A percentile compares a stretch with the other conserved stretches of the same genome.
Evolutionary conservation across 257 asterid genomes (phyloP).

Genomic region (Rubia yunnanensis): DNA sequence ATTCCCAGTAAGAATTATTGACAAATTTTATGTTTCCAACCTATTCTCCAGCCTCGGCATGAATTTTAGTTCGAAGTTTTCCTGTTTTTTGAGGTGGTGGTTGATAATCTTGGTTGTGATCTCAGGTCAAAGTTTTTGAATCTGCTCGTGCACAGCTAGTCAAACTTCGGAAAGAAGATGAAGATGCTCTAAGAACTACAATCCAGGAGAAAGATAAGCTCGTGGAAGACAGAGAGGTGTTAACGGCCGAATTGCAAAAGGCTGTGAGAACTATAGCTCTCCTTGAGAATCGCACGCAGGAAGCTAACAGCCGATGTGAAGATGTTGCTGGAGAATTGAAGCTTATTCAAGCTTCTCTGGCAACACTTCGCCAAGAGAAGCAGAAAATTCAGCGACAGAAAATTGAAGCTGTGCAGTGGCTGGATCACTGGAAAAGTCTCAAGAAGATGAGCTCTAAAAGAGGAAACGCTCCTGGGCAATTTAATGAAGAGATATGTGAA

Average conservation of each 20-base stretch:
- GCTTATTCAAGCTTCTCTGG: constrained; percentile 47
- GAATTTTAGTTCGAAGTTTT: background rate
- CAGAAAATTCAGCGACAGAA: constrained; percentile 48
- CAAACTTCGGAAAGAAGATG: constrained; percentile 45
- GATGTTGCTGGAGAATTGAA: constrained; percentile 52
- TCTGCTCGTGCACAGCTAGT: constrained; percentile 45
- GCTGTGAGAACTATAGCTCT: constrained; percentile 49
- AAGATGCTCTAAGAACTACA: constrained; percentile 31
- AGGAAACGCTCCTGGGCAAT: constrained; percentile 12
- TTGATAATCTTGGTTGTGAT: constrained; percentile 2
- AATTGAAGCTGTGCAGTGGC: constrained; percentile 49
- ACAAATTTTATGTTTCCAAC: no score
- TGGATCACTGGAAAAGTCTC: constrained; percentile 47
- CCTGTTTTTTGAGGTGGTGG: background rate
- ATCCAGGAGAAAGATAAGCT: constrained; percentile 46
- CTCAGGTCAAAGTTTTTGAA: constrained; percentile 52
- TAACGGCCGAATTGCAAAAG: constrained; percentile 35
- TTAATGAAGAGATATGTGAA: constrained; percentile 21
- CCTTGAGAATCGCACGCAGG: constrained; percentile 52
- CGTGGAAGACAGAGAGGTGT: constrained; percentile 34
- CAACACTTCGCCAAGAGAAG: constrained; percentile 44
- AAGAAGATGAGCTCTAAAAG: constrained; percentile 19
- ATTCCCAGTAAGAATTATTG: no score
- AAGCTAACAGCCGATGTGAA: constrained; percentile 43
- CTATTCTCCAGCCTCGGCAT: background rate